Conservation (phyloP, 192 early-diverging fungal species). For the Coemansia sp. region DNA sequence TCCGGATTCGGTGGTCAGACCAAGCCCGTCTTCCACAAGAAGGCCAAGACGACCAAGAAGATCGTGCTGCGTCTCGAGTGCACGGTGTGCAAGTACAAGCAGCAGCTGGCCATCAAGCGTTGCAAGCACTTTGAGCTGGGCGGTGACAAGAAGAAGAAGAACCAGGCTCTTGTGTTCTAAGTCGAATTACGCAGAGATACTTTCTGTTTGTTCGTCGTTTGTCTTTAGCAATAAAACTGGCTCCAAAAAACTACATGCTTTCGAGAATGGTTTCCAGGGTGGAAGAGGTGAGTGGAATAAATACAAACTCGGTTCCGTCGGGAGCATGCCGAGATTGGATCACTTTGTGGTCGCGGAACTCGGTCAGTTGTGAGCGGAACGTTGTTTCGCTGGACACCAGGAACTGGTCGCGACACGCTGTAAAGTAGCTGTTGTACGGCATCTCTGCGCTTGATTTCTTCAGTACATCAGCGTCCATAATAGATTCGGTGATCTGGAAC, state of each 20-base stretch:
- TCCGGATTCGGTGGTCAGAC: constrained; percentile 99
- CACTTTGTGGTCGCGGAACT: constrained; percentile 91
- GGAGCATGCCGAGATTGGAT: constrained; percentile 61
- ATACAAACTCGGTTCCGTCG: constrained; percentile 45
- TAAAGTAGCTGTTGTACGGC: constrained; percentile 66
- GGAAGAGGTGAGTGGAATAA: constrained; percentile 62
- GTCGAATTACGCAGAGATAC: not conserved
- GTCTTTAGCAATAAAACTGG: not conserved
- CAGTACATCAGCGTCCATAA: constrained; percentile 31
- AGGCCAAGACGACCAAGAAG: constrained; percentile 99
- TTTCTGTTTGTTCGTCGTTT: not conserved
- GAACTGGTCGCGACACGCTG: constrained; percentile 77
- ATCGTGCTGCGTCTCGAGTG: constrained; percentile 98
- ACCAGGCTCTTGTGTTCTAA: constrained; percentile 69
- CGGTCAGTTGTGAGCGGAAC: constrained; percentile 87
- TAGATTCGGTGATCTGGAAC: constrained; percentile 65
- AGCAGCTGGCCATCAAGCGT: constrained; percentile 95
- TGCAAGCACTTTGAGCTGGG: constrained; percentile 99
- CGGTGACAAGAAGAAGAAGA: constrained; percentile 97
- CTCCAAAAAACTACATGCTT: constrained; percentile 51
- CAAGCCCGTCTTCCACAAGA: constrained; percentile 99
- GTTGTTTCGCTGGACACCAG: constrained; percentile 78
- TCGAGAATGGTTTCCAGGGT: constrained; percentile 70
- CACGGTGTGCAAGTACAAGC: constrained; percentile 99
- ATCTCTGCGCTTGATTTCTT: constrained; percentile 53